Percentiles rank a stretch among this genome's conserved stretches.
Conservation (phyloP, 2,329 filamentous ascomycete genomes). For the Apiospora rasikravindrae region DNA sequence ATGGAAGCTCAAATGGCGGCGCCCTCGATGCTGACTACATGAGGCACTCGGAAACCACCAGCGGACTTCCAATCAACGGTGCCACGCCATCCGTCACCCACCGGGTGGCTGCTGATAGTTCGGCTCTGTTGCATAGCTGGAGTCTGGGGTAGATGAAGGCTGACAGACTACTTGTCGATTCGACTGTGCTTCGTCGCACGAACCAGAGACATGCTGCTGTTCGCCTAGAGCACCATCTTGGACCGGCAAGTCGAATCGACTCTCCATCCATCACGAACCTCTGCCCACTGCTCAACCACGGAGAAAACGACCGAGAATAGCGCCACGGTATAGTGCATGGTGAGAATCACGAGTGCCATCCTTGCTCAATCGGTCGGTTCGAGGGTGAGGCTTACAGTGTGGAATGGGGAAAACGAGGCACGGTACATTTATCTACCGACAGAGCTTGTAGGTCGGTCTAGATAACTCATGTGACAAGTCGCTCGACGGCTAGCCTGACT, state of each 20-base stretch:
- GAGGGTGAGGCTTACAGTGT: neutral
- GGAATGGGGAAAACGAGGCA: neutral
- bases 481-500: neutral
- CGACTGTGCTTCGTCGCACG: neutral
- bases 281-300: neutral
- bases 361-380: neutral
- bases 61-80: constrained; percentile 14
- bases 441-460: neutral
- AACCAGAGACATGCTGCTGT: constrained; percentile 4
- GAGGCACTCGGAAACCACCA: neutral
- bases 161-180: constrained; percentile 6
- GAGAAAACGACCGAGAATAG: neutral
- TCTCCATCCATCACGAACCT: neutral
- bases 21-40: neutral
- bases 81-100: constrained; percentile 11
- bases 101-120: constrained; percentile 7
- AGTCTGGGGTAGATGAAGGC: constrained; percentile 9
- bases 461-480: constrained; percentile 13
- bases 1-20: neutral
- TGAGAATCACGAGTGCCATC: neutral
- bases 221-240: neutral
- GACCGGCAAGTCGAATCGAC: neutral
- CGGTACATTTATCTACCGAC: neutral
- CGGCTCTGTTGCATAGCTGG: constrained; percentile 5
- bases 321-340: constrained; percentile 11